Evolutionary conservation across 2,329 filamentous ascomycete genomes (phyloP).

Genomic region (Zasmidium angulare): DNA sequence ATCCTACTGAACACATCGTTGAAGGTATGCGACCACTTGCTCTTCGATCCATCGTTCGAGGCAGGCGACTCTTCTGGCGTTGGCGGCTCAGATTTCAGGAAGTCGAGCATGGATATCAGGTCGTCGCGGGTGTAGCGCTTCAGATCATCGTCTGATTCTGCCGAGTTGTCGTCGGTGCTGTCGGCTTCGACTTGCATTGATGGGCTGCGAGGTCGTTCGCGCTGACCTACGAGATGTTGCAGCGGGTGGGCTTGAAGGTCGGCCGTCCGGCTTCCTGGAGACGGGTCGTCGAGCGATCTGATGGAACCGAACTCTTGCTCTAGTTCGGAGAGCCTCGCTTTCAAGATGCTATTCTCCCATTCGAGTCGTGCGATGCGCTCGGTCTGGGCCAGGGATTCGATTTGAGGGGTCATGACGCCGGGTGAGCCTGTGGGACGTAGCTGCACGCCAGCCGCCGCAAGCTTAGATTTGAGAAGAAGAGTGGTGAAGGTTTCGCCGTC

Average conservation of each 20-base stretch:
- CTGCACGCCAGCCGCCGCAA: neutral
- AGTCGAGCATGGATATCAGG: neutral
- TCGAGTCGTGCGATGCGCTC: neutral
- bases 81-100: neutral
- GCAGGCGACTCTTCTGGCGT: neutral
- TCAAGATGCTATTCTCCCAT: neutral
- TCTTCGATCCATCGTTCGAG: no score
- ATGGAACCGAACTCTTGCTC: neutral
- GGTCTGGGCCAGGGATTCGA: no score
- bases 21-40: neutral
- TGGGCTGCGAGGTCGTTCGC: neutral
- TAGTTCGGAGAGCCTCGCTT: neutral
- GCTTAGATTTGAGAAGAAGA: neutral
- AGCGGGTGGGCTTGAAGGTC: neutral
- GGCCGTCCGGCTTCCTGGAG: neutral
- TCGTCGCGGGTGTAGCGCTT: neutral
- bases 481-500: neutral
- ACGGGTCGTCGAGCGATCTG: neutral
- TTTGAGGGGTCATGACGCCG: neutral
- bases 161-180: neutral
- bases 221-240: neutral
- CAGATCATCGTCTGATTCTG: neutral
- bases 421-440: no score
- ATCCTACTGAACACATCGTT: no score
- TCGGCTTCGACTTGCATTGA: neutral